Evolutionary conservation across 164 flowering plant species (phyloP).

Genomic region (Chimonanthus salicifolius): DNA sequence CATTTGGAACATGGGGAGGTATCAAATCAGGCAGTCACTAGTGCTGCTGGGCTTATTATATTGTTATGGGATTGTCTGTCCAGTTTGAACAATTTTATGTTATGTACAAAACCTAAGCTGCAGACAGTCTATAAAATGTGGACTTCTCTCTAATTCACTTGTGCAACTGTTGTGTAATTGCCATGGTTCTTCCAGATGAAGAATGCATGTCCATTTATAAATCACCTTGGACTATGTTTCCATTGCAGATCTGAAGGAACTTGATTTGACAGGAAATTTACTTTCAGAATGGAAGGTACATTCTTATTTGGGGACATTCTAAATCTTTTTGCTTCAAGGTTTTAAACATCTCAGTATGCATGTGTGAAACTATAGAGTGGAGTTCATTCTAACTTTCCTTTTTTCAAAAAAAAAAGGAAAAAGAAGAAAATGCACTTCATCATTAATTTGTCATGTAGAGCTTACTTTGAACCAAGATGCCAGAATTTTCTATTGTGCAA

Average conservation of each 20-base stretch:
- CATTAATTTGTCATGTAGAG: too few relatives aligned
- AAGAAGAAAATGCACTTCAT: too few relatives aligned
- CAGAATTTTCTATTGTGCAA: too few relatives aligned
- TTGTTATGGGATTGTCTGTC: too few relatives aligned
- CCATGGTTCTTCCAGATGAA: not conserved
- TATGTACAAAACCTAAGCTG: not conserved
- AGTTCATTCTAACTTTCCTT: not conserved
- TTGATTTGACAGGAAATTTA: slow-evolving; percentile 92
- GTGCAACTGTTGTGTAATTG: not conserved
- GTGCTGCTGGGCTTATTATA: too few relatives aligned
- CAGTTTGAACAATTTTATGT: too few relatives aligned
- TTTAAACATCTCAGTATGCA: not conserved
- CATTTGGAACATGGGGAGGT: too few relatives aligned
- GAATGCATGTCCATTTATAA: not conserved
- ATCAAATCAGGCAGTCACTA: too few relatives aligned
- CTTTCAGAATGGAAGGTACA: slow-evolving; percentile 81
- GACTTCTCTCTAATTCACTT: not conserved
- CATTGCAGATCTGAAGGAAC: slow-evolving; percentile 75
- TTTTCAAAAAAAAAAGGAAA: too few relatives aligned
- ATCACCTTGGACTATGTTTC: slow-evolving; percentile 9
- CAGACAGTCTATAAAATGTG: not conserved
- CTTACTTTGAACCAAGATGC: too few relatives aligned
- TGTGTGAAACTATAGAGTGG: not conserved
- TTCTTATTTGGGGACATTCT: slow-evolving; percentile 1
- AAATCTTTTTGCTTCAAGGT: not conserved